phyloP scores from a whole-genome alignment of 1,284 basidiomycete genomes.

The Cryptococcus depauperatus region DNA sequence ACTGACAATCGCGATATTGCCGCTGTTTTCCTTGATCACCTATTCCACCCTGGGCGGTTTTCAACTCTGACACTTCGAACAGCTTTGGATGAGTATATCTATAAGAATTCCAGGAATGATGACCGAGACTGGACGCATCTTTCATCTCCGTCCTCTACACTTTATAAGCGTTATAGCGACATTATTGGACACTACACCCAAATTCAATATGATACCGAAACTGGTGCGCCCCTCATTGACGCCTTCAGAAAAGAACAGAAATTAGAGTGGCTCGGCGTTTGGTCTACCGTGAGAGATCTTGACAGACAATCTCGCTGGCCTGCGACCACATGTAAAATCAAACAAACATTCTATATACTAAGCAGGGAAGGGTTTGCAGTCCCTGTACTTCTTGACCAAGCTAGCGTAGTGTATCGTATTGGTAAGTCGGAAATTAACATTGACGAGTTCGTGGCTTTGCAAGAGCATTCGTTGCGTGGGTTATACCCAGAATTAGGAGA shows the following conservation, averaged over 20 bases:
- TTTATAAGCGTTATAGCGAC: slow-evolving; percentile 67
- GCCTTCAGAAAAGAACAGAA: slow-evolving; percentile 76
- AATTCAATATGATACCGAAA: slow-evolving; percentile 63
- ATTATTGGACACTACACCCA: slow-evolving; percentile 79
- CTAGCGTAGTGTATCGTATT: slow-evolving; percentile 50
- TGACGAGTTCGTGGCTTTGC: slow-evolving; percentile 21
- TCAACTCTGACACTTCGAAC: slow-evolving; percentile 68
- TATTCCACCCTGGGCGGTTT: slow-evolving; percentile 79
- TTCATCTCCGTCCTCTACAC: slow-evolving; percentile 51
- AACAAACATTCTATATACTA: slow-evolving; percentile 52
- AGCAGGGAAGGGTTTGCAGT: slow-evolving; percentile 68
- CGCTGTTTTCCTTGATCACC: slow-evolving; percentile 67
- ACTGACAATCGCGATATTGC: slow-evolving; percentile 44
- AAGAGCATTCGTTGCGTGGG: slow-evolving; percentile 20
- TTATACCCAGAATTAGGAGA: slow-evolving; percentile 24
- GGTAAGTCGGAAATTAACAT: slow-evolving; percentile 14
- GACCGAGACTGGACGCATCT: slow-evolving; percentile 14
- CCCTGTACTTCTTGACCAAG: slow-evolving; percentile 58
- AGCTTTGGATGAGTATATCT: slow-evolving; percentile 72
- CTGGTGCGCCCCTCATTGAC: slow-evolving; percentile 66
- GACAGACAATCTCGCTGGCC: slow-evolving; percentile 80
- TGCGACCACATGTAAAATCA: slow-evolving; percentile 41
- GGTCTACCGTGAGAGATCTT: slow-evolving; percentile 75
- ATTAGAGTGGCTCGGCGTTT: slow-evolving; percentile 86
- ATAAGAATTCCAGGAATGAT: slow-evolving; percentile 47